Evolutionary conservation across 129 eudicot species (phyloP), one percentile per base, ranked within the genome.

Genomic region (Centella asiatica): DNA sequence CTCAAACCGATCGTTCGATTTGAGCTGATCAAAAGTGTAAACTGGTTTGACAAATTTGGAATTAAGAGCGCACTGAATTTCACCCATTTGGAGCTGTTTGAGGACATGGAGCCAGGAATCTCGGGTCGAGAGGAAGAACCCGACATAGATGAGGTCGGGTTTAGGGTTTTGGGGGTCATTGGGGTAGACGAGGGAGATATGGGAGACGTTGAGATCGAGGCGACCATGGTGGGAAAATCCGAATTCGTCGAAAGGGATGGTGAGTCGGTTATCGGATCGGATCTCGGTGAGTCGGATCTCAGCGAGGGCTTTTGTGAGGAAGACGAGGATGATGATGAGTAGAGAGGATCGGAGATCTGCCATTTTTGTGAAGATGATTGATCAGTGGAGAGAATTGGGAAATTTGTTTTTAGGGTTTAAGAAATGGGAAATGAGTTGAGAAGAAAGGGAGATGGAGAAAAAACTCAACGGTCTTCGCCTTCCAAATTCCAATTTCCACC

Each of bases 201-300:
- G 40, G 47, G 86, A 34, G 57, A 81, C 51, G 67, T 71, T 77
- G 69, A 77, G 80, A 53, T 70, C 76, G 34, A 81, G 80, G 27
- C 59, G 75, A 51, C 86, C 86, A 69, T 23, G 39, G 64, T 74
- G 86, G 39, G 86, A 77, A 67, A 73, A 81, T 2, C 86, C 86
- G 75, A 81, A 81, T 63, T 81, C 82, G 62, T 66, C 75, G 53
- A 81, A 33, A 0, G 86, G 86, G 52, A 77, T 67, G 34, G 80
- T 81, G 31, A 76, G 48, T 2, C 69, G 80, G 49, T 73, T 31
- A n/a, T 73, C 77, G 70, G 86, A 77, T 36, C 75, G 77, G 72
- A 81, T 72, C 53, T 57, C 34, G 46, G 75, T 76, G 66, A 18
- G n/a, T 11, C 74, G 82, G 69, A 73, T 77, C 42, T 81, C 83